These are phyloP conservation scores for Citrus australasica DNA, from an alignment of 345 rosid genomes.

Conservation along the genomic window DNA sequence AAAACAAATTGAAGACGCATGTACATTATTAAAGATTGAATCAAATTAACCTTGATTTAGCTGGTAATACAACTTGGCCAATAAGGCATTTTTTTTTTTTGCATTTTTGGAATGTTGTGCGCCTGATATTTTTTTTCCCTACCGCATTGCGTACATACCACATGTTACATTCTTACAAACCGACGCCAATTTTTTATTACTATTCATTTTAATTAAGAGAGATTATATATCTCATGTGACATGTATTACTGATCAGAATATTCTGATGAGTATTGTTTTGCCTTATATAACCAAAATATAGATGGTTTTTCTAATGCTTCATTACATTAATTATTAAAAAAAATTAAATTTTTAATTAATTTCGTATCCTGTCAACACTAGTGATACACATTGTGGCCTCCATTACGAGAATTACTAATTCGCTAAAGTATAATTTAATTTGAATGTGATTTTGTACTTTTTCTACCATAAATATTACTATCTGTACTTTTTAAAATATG, in stretches of 20 bases:
- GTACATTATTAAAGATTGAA: slow-evolving; percentile 5
- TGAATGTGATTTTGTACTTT: too few species aligned
- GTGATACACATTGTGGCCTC: too few species aligned
- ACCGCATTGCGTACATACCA: not conserved
- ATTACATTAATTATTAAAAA: not conserved
- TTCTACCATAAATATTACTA: too few species aligned
- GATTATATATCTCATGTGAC: not conserved
- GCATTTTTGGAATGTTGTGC: slow-evolving; percentile 4
- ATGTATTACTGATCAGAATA: not conserved
- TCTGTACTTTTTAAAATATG: too few species aligned
- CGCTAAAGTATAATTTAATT: too few species aligned
- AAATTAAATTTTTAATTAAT: too few species aligned
- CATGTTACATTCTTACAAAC: not conserved
- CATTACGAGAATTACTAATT: too few species aligned
- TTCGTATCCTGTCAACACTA: too few species aligned
- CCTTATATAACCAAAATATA: not conserved
- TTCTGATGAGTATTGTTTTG: not conserved
- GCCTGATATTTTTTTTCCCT: not conserved
- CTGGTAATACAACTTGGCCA: slow-evolving; percentile 22
- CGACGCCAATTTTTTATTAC: not conserved
- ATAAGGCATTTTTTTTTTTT: not conserved
- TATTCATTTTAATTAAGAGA: not conserved
- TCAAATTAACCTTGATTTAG: not conserved
- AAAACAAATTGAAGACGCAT: slow-evolving; percentile 3
- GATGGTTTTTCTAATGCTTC: not conserved